phyloP scores from a whole-genome alignment of 345 rosid species.

The Arabis alpina region DNA sequence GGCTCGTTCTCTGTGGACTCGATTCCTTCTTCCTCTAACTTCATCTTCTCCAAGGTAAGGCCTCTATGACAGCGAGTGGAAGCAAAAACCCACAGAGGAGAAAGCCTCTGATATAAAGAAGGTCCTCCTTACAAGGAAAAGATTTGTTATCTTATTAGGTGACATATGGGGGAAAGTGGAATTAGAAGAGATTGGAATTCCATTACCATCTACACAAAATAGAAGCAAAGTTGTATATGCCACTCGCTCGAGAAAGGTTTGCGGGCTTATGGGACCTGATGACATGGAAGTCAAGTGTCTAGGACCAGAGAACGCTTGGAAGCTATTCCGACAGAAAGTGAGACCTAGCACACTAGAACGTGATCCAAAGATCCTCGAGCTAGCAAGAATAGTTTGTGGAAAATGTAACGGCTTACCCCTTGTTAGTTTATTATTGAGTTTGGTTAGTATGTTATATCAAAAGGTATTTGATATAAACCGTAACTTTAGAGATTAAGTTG shows the following conservation, averaged over 20 bases:
- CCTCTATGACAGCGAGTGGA: background rate
- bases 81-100: background rate
- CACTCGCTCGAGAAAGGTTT: slow-evolving; percentile 5
- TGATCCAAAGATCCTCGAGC: background rate
- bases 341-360: background rate
- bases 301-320: background rate
- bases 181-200: slow-evolving; percentile 16
- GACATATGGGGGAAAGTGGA: slow-evolving; percentile 4
- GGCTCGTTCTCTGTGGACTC: slow-evolving; percentile 35
- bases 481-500: too few species aligned
- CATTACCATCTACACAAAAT: background rate
- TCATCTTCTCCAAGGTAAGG: slow-evolving; percentile 26
- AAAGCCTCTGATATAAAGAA: background rate
- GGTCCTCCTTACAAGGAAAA: background rate
- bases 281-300: slow-evolving; percentile 25
- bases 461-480: too few species aligned
- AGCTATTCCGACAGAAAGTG: slow-evolving; percentile 21
- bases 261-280: slow-evolving; percentile 21
- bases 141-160: slow-evolving; percentile 21
- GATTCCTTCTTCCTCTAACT: slow-evolving; percentile 3
- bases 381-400: slow-evolving; percentile 11
- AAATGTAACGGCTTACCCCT: slow-evolving; percentile 37
- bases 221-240: slow-evolving; percentile 19
- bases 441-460: too few species aligned
- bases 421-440: too few species aligned